Evolutionary conservation across 441 rosid species (phyloP).

Genomic region (Aquilaria agallochum): DNA sequence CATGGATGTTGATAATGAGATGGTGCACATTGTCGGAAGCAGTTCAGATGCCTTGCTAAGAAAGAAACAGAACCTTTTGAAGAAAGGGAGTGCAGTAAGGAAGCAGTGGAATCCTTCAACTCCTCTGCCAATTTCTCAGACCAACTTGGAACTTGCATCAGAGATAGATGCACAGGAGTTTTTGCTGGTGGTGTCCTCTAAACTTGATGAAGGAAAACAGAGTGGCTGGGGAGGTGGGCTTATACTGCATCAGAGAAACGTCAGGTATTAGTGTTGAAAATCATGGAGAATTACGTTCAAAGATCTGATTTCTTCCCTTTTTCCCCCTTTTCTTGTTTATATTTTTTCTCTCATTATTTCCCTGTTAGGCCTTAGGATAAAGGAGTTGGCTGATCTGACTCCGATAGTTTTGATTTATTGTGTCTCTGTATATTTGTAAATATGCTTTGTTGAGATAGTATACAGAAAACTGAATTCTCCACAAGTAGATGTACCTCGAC

Average conservation of each 20-base stretch:
- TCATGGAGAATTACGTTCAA: no score
- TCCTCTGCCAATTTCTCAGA: slow-evolving; percentile 75
- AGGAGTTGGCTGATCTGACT: no score
- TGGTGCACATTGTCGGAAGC: slow-evolving; percentile 82
- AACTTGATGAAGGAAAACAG: slow-evolving; percentile 64
- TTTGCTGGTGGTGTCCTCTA: slow-evolving; percentile 44
- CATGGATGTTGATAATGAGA: slow-evolving; percentile 45
- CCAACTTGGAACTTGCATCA: slow-evolving; percentile 61
- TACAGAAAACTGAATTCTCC: no score
- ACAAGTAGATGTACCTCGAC: no score
- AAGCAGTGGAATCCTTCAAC: slow-evolving; percentile 52
- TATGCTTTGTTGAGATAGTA: no score
- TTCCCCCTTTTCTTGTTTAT: no score
- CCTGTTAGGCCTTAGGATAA: no score
- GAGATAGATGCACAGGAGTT: slow-evolving; percentile 50
- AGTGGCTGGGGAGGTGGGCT: slow-evolving; percentile 46
- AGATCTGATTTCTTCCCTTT: no score
- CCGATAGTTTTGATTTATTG: no score
- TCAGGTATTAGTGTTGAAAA: slow-evolving; percentile 14
- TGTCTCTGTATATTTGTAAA: no score
- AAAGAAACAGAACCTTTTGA: slow-evolving; percentile 53
- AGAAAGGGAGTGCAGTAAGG: slow-evolving; percentile 38
- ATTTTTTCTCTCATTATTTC: no score
- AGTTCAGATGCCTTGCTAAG: slow-evolving; percentile 57
- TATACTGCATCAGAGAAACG: slow-evolving; percentile 56